A percentile compares a stretch with the other conserved stretches of the same genome.
phyloP scores from a whole-genome alignment of 2,329 filamentous ascomycete species.

The Ceratocystiopsis minuta region DNA sequence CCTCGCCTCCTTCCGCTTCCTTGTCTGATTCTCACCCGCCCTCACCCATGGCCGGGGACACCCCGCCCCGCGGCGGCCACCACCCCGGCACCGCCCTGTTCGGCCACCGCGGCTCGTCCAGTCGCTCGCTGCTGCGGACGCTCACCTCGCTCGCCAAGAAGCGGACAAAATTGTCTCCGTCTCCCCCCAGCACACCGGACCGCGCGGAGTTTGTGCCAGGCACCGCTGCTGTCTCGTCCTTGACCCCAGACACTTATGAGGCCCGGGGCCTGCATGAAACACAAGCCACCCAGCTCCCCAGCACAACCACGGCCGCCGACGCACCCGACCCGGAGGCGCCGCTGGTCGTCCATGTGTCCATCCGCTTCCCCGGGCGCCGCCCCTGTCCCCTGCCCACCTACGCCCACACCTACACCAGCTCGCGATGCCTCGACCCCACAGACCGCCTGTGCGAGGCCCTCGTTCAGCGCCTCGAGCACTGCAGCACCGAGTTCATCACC shows the following conservation, averaged over 20 bases:
- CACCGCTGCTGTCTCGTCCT: no score
- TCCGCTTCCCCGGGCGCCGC: slow-evolving; percentile 7
- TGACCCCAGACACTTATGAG: no score
- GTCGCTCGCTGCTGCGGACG: slow-evolving; percentile 2
- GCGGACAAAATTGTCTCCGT: not conserved
- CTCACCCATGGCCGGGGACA: not conserved
- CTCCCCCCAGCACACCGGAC: not conserved
- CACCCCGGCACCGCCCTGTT: slow-evolving; percentile 1
- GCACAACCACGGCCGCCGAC: not conserved
- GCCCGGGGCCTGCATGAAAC: no score
- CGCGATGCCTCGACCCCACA: slow-evolving; percentile 23
- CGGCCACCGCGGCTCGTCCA: slow-evolving; percentile 2
- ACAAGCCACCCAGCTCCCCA: not conserved
- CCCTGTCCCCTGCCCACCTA: slow-evolving; percentile 12
- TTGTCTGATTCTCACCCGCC: not conserved
- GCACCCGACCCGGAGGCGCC: slow-evolving; percentile 2
- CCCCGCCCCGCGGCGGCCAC: not conserved
- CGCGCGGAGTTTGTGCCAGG: no score
- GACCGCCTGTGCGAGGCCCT: slow-evolving; percentile 30
- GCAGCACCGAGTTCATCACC: slow-evolving; percentile 33
- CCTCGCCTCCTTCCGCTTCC: not conserved
- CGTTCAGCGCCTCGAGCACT: slow-evolving; percentile 32
- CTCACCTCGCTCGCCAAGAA: slow-evolving; percentile 2
- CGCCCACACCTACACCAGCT: slow-evolving; percentile 27
- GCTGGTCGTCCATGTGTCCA: slow-evolving; percentile 7